These are phyloP conservation scores for Picocystis sp. DNA, from an alignment of 163 green algal species.

Conservation along the genomic window DNA sequence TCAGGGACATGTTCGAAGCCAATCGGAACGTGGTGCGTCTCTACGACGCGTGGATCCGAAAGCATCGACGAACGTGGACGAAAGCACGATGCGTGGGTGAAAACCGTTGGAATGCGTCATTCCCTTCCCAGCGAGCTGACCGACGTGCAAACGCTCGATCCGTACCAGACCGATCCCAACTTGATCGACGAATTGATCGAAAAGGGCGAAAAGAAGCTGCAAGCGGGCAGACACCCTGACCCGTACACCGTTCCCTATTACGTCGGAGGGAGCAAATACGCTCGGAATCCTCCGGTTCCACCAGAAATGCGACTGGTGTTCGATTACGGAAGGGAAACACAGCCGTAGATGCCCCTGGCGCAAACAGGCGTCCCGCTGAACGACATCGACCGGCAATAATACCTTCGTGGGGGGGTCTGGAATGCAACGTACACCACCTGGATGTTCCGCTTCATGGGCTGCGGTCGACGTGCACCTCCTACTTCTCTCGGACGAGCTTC, in stretches of 20 bases:
- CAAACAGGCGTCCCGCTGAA: background rate
- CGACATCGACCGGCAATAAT: background rate
- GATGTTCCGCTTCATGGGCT: too few species aligned
- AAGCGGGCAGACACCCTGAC: background rate
- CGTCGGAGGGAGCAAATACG: background rate
- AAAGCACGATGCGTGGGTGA: background rate
- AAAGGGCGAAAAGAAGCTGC: constrained; percentile 2
- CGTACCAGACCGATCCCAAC: background rate
- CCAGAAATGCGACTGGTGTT: constrained; percentile 1
- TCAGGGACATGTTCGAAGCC: constrained; percentile 2
- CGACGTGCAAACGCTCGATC: background rate
- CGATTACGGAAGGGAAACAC: background rate
- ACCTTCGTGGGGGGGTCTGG: background rate
- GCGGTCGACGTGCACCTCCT: background rate
- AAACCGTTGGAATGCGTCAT: background rate
- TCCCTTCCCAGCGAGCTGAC: background rate
- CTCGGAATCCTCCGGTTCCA: constrained; percentile 2
- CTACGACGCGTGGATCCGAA: background rate
- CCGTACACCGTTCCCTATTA: constrained; percentile 8
- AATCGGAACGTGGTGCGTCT: constrained; percentile 6
- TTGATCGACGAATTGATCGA: constrained; percentile 2
- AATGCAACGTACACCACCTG: too few species aligned
- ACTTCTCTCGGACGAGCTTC: background rate
- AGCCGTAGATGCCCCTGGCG: background rate
- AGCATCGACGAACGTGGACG: background rate